A percentile compares a stretch with the other conserved stretches of the same genome.
phyloP scores from a whole-genome alignment of 306 rosid genomes.

The Begonia masoniana region DNA sequence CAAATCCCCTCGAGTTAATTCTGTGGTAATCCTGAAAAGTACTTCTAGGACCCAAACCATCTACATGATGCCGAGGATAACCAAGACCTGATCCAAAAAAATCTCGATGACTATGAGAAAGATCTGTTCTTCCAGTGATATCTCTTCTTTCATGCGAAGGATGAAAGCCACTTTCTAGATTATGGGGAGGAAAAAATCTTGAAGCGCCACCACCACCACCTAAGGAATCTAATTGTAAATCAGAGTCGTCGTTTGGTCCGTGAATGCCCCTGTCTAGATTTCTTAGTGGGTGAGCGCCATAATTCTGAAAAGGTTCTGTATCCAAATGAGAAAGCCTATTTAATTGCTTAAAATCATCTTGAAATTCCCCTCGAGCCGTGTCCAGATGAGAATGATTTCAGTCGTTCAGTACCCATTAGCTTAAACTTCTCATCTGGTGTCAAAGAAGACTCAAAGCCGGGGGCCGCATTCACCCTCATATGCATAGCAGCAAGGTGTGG shows the following conservation, averaged over 20 bases:
- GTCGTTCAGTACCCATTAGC: slow-evolving; percentile 28
- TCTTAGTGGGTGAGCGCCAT: slow-evolving; percentile 34
- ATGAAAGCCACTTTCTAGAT: slow-evolving; percentile 14
- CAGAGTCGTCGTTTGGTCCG: slow-evolving; percentile 22
- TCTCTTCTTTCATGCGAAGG: background rate
- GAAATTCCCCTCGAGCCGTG: slow-evolving; percentile 40
- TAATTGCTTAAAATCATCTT: slow-evolving; percentile 52
- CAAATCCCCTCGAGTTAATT: slow-evolving; percentile 36
- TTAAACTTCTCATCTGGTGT: slow-evolving; percentile 52
- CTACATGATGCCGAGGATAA: slow-evolving; percentile 39
- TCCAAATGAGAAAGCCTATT: slow-evolving; percentile 43
- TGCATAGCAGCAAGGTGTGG: slow-evolving; percentile 19
- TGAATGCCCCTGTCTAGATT: slow-evolving; percentile 32
- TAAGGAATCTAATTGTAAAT: slow-evolving; percentile 18
- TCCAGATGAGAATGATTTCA: slow-evolving; percentile 24
- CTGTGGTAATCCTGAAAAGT: slow-evolving; percentile 55
- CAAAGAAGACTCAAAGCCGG: slow-evolving; percentile 22
- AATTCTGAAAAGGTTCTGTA: slow-evolving; percentile 40
- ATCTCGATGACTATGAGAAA: slow-evolving; percentile 33
- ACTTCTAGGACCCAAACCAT: slow-evolving; percentile 53
- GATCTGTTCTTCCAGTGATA: slow-evolving; percentile 36
- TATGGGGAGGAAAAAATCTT: slow-evolving; percentile 22
- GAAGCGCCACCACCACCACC: slow-evolving; percentile 23
- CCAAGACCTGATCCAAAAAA: slow-evolving; percentile 39
- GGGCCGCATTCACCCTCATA: slow-evolving; percentile 24